Evolutionary conservation across 1,284 basidiomycete species (phyloP).

Genomic region (Heterobasidion occidentale): DNA sequence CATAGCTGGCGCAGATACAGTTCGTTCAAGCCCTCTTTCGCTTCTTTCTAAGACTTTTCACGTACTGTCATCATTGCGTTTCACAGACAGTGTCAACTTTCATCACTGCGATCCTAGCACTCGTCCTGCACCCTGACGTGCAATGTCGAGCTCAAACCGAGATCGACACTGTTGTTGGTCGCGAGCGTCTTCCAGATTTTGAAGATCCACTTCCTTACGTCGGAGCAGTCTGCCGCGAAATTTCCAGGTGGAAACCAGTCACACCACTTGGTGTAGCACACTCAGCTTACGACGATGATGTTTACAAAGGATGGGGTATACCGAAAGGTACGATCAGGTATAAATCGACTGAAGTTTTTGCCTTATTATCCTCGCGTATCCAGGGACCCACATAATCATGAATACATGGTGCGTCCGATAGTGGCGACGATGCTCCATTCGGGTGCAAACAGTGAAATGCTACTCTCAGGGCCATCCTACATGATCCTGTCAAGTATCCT

Average conservation of each 20-base stretch:
- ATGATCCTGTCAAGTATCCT: constrained; percentile 18
- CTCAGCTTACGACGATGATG: constrained; percentile 11
- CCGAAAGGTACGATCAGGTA: constrained; percentile 9
- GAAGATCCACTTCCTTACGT: constrained; percentile 7
- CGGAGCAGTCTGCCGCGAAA: constrained; percentile 18
- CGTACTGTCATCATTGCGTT: background rate
- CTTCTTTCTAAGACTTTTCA: background rate
- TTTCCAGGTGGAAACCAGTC: constrained; percentile 13
- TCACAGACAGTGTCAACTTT: background rate
- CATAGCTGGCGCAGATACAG: background rate
- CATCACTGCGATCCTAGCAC: constrained; percentile 5
- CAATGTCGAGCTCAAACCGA: constrained; percentile 18
- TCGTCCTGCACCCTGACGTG: constrained; percentile 17
- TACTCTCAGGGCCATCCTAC: constrained; percentile 16
- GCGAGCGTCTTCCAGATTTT: constrained; percentile 14
- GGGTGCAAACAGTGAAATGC: too few relatives aligned
- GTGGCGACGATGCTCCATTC: background rate
- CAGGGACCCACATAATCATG: constrained; percentile 8
- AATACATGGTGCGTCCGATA: constrained; percentile 8
- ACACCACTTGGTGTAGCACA: constrained; percentile 5
- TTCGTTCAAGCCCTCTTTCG: background rate
- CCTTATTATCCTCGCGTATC: too few relatives aligned
- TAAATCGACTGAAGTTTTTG: background rate
- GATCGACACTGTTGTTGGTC: constrained; percentile 16
- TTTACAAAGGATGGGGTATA: constrained; percentile 14